Evolutionary conservation across 2,329 filamentous ascomycete species (phyloP), one percentile per base, ranked within the genome.

Genomic region (Colletotrichum lentis): DNA sequence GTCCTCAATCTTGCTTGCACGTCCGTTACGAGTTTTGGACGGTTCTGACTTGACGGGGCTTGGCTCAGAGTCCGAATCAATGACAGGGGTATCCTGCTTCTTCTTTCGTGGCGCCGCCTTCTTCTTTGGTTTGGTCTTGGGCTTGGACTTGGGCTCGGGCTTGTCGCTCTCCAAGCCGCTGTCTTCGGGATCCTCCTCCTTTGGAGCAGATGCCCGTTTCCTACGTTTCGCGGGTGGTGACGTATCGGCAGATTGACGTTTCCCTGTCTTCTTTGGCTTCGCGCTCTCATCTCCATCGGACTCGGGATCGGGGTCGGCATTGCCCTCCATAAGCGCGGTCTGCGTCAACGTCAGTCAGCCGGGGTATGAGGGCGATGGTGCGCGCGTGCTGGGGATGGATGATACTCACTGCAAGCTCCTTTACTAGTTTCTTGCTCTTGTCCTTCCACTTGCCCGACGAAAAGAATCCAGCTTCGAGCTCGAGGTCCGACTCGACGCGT

Each of bases 351-450:
- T 63, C 39, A 68, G 64, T 18, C n/a, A 41, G 22, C 54, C 52
- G 20, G 39, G 20, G 31, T 62, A 7, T 52, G 47, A 55, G 12
- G 12, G 43, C 31, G 12, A 12, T 14, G 20, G 37, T 11, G 59
- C 16, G 31, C 31, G 39, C 20, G 27, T 31, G 16, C 24, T 46
- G 46, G 35, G 18, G 57, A 31, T 20, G 39, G 24, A 46, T 35
- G 27, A 11, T 3, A 80, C 85, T 70, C 80, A 89, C 88, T n/a
- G 85, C 82, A 55, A 81, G 78, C 20, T 78, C 77, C 60, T 84
- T 84, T 70, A 90, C 88, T n/a, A 89, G 72, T 1, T 76, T 74
- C 73, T 89, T 90, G 75, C 86, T 89, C 71, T 80, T 83, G 5
- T 78, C 75, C 74, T 90, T 89, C 88, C 88, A 90, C 18, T 83